Evolutionary conservation across 2,329 filamentous ascomycete genomes (phyloP), one percentile per base, ranked within the genome.

Genomic region (Clarireedia monteithiana): DNA sequence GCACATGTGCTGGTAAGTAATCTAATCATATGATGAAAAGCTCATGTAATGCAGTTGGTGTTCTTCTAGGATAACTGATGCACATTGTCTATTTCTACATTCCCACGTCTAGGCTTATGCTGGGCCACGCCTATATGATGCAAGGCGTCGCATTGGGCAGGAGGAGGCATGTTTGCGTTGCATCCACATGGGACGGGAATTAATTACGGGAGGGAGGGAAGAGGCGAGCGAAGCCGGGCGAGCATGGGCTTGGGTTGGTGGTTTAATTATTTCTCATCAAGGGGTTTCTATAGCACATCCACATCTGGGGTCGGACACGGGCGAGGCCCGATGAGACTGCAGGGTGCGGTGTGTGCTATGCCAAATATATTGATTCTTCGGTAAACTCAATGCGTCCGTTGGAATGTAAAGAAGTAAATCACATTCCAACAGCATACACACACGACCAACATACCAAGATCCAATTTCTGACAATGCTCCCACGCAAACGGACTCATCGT

Each of bases 1-100:
- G 3, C 47, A 26, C 50, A 53, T 53, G 34, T 53, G 42, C 46
- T 53, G 50, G 50, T 47, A 53, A 47, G 40, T n/a, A 27, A 48
- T 53, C 24, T 48, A 23, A 30, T 53, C 44, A 53, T 53, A 42
- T 53, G 51, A 48, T 23, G 6, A 48, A 27, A 23, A 53, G 15
- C 27, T 17, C 4, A 47, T 53, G 27, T 36, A 42, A 27, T 23
- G 44, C 44, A 34, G 30, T 34, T 34, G 30, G 5, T 34, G 30
- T 34, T 34, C 9, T 34, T 34, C 30, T 34, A 12, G 30, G 30
- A 34, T 34, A 34, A 12, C 30, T 12, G 30, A 12, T 34, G 30
- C 30, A 34, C 12, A 12, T 12, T 34, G 20, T 34, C 30, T 34
- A 34, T 34, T 34, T 34, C 30, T 34, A 34, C 30, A 34, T 14